Evolutionary conservation across 73 alveolate species (phyloP), one percentile per base, ranked within the genome.

Genomic region (Durusdinium trenchii): DNA sequence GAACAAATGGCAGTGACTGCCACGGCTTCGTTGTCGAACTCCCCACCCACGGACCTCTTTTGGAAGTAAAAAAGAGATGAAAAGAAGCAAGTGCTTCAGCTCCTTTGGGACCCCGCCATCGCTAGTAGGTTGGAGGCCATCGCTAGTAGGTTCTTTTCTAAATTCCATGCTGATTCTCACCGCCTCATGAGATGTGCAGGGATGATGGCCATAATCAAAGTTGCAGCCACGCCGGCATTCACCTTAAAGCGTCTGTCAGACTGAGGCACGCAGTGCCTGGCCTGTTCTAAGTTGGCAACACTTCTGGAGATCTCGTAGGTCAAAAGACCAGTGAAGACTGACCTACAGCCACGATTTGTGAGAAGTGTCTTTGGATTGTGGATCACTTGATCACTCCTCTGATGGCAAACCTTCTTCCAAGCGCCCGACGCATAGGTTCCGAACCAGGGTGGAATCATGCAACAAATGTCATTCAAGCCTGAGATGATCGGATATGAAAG

Each of bases 391-490:
- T 6, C n/a, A n/a, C n/a, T n/a, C n/a, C 28, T 47, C 2, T 23
- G 89, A 28, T 6, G 38, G 9, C 79, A 16, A 10, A 2, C 64
- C 42, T 28, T 6, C 32, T 26, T n/a, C 42, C 32, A 36, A 47
- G 96, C 69, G n/a, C 86, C 86, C 16, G 84, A 67, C 99, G 99
- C 99, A 54, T 78, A 94, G 52, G 71, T 75, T 60, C 98, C 99
- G 86, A 94, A 94, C 99, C 99, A 94, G 16, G 99, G 94, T n/a
- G 99, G 99, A 47, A 94, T 94, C 99, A 94, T 94, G 99, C 99
- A 94, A 61, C 99, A 94, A 81, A 94, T 94, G 69, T 94, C 99
- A 50, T 94, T 94, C 52, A 94, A 67, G 30, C 99, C 99, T 94
- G 50, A 9, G 0, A 14, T 16, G 43, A 10, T 26, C 62, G 26